These are phyloP conservation scores for Boechera retrofracta DNA, from an alignment of 345 rosid genomes.

Conservation along the genomic window DNA sequence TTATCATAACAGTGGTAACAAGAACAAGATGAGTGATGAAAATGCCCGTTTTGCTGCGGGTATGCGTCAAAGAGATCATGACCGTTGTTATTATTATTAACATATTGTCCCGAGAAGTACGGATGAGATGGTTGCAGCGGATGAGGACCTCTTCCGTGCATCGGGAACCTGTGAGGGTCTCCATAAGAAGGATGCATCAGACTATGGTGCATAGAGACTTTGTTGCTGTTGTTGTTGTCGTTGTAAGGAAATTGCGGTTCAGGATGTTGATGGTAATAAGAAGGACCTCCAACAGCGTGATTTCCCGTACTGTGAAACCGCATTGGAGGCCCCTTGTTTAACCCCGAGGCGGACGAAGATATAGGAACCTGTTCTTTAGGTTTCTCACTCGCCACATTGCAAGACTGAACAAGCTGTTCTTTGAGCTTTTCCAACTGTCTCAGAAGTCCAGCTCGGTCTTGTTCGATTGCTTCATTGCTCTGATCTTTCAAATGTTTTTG, in stretches of 20 bases:
- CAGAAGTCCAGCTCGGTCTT: slow-evolving; percentile 79
- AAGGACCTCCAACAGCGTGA: slow-evolving; percentile 49
- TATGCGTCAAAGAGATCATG: slow-evolving; percentile 63
- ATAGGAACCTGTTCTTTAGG: slow-evolving; percentile 59
- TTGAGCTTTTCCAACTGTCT: slow-evolving; percentile 90
- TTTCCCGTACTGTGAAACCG: slow-evolving; percentile 58
- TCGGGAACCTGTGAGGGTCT: slow-evolving; percentile 62
- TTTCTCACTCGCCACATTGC: slow-evolving; percentile 37
- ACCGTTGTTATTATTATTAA: slow-evolving; percentile 44
- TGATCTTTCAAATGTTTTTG: slow-evolving; percentile 37
- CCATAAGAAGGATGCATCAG: slow-evolving; percentile 50
- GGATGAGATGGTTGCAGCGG: slow-evolving; percentile 55
- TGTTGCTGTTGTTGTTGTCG: slow-evolving; percentile 47
- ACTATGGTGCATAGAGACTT: slow-evolving; percentile 52
- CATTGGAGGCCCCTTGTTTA: slow-evolving; percentile 51
- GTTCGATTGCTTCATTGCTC: slow-evolving; percentile 51
- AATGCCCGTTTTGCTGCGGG: slow-evolving; percentile 51
- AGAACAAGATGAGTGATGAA: slow-evolving; percentile 77
- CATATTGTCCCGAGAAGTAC: slow-evolving; percentile 61
- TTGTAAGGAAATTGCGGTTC: slow-evolving; percentile 54
- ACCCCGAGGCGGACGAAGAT: slow-evolving; percentile 47
- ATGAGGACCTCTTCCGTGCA: slow-evolving; percentile 52
- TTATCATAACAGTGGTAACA: slow-evolving; percentile 66
- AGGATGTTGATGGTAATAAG: slow-evolving; percentile 57
- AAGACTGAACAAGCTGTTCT: slow-evolving; percentile 72